Evolutionary conservation across 2,329 filamentous ascomycete species (phyloP), one percentile per base, ranked within the genome.

Genomic region (Leptographium radiaticola): DNA sequence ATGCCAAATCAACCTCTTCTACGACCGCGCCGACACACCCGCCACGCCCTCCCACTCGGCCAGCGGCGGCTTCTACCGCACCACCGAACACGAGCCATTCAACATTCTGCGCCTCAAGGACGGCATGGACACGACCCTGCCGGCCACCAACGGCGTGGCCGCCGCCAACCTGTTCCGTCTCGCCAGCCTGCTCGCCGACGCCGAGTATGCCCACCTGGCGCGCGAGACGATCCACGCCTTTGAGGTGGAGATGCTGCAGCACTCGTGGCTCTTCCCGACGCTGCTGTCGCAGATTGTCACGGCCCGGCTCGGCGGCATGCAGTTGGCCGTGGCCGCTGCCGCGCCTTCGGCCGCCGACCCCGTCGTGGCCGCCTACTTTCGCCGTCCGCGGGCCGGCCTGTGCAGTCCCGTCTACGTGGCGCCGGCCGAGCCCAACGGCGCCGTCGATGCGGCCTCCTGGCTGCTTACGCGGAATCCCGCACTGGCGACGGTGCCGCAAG

Each of bases 71-170:
- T 93, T 91, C 74, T 93, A 87, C 70, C 83, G 82, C 6, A 89
- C 86, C 1, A 70, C 76, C 6, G 70, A 73, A 13, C 68, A 75
- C 44, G 81, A 84, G 11, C 72, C 81, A 0, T 81, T 89, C 62
- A 77, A 85, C 33, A 84, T 96, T 56, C 79, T 97, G 56, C 84
- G 91, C 30, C 78, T 96, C 50, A 98, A 98, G 69, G 89, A 94
- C 58, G 93, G 89, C 59, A 96, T 96, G 78, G 93, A 98, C 67
- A 88, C 88, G 6, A 84, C 89, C 1, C 85, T 93, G 56, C 93
- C 93, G 0, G 93, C 89, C 0, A 86, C 87, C 51, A 98, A 98
- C 65, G 89, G 88, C 42, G 79, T 91, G 7, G 86, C 86, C n/a
- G 87, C 88, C 0, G 77, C 80, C 16, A 97, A 97, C 64, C 73